Evolutionary conservation across 192 early-diverging fungal genomes (phyloP).

Genomic region (Coemansia sp.): DNA sequence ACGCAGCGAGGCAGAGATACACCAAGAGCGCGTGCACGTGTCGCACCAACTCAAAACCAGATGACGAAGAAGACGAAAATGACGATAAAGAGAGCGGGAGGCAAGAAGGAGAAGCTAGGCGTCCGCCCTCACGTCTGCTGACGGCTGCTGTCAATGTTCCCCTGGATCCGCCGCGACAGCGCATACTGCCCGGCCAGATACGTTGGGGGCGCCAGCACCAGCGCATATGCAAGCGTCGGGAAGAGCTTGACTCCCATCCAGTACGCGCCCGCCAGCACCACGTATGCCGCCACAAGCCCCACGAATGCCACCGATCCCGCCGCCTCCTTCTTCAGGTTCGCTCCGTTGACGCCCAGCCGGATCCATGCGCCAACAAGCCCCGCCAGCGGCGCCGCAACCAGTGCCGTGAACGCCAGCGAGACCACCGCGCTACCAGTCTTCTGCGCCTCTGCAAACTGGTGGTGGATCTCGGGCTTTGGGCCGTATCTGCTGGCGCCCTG

Average conservation of each 20-base stretch:
- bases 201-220: conserved; percentile 53
- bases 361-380: conserved; percentile 32
- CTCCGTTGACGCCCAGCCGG: conserved; percentile 40
- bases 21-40: no score
- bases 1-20: no score
- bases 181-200: conserved; percentile 44
- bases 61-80: no score
- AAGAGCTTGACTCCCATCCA: conserved; percentile 51
- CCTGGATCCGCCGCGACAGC: conserved; percentile 40
- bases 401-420: conserved; percentile 34
- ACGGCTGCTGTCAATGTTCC: neutral
- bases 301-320: conserved; percentile 30
- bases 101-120: neutral
- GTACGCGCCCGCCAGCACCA: conserved; percentile 48
- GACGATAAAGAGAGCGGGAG: neutral
- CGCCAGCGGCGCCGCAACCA: conserved; percentile 25
- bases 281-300: conserved; percentile 44
- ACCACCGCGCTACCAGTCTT: conserved; percentile 35
- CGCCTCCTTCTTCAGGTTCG: conserved; percentile 23
- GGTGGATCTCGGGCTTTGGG: conserved; percentile 33
- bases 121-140: neutral
- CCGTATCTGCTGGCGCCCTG: conserved; percentile 14
- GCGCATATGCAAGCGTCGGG: conserved; percentile 41
- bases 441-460: conserved; percentile 49
- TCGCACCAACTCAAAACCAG: no score